phyloP scores from a whole-genome alignment of 768 basidiomycete genomes.

The Leucocoprinus birnbaumii region DNA sequence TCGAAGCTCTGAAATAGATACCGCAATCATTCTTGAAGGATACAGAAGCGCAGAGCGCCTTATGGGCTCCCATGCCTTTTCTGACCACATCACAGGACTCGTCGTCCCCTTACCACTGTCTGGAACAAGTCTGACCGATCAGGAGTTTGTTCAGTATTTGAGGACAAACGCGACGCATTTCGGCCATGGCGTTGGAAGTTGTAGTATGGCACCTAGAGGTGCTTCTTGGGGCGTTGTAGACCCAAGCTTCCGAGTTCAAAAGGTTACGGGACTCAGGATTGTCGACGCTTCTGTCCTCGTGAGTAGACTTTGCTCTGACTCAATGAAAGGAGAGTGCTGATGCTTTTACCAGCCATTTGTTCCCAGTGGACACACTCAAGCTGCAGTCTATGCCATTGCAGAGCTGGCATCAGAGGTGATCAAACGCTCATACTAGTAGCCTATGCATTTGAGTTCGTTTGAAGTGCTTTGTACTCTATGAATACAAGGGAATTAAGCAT shows the following conservation, averaged over 20 bases:
- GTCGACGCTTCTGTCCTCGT: conserved; percentile 8
- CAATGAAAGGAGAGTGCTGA: background rate
- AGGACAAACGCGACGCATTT: background rate
- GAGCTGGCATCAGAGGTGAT: conserved; percentile 10
- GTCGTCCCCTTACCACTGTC: background rate
- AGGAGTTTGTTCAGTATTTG: background rate
- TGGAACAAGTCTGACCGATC: conserved; percentile 10
- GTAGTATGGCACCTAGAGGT: background rate
- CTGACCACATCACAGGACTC: conserved; percentile 11
- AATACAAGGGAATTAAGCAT: too few relatives aligned
- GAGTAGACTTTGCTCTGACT: background rate
- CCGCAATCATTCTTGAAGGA: conserved; percentile 19
- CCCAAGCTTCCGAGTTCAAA: background rate
- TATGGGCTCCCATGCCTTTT: conserved; percentile 15
- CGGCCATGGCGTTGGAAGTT: conserved; percentile 1
- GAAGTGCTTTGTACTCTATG: too few relatives aligned
- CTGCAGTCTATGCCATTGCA: conserved; percentile 2
- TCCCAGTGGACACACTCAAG: conserved; percentile 3
- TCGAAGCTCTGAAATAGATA: conserved; percentile 20
- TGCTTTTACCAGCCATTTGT: background rate
- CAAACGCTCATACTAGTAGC: background rate
- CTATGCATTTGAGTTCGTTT: too few relatives aligned
- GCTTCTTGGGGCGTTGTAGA: conserved; percentile 8
- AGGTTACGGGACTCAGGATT: conserved; percentile 2
- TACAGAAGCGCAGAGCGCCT: conserved; percentile 18